These are phyloP conservation scores for Penicillium rolfsii DNA, from an alignment of 2,329 filamentous ascomycete species.

Conservation along the genomic window DNA sequence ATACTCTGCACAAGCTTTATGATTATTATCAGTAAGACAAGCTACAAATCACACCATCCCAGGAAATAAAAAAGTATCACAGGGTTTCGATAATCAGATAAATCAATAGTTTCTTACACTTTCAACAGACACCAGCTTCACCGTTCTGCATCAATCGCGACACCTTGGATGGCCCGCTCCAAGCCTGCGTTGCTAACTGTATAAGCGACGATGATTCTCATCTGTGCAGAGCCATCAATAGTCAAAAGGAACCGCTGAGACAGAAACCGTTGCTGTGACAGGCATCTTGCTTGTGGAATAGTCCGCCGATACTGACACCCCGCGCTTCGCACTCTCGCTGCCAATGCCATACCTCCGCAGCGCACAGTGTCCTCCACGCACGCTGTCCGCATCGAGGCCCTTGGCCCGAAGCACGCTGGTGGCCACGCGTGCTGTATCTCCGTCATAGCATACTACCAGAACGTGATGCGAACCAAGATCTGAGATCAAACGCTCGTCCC, in stretches of 20 bases:
- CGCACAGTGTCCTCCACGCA: slow-evolving; percentile 48
- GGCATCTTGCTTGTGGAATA: slow-evolving; percentile 10
- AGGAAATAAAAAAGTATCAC: background rate
- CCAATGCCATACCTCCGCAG: slow-evolving; percentile 34
- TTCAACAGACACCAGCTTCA: background rate
- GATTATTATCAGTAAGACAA: too few relatives aligned
- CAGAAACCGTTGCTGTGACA: slow-evolving; percentile 21
- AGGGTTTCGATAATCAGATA: background rate
- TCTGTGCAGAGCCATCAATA: slow-evolving; percentile 10
- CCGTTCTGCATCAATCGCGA: slow-evolving; percentile 20
- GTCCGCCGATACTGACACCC: background rate
- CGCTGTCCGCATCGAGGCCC: slow-evolving; percentile 52
- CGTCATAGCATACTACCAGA: slow-evolving; percentile 58
- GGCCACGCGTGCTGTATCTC: slow-evolving; percentile 58
- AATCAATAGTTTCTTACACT: background rate
- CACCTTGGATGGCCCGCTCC: slow-evolving; percentile 16
- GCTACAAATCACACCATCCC: too few relatives aligned
- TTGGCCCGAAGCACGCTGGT: slow-evolving; percentile 58
- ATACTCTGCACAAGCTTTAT: too few relatives aligned
- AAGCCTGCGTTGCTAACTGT: slow-evolving; percentile 19
- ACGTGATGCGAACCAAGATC: slow-evolving; percentile 41
- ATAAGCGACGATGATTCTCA: background rate
- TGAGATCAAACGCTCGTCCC: slow-evolving; percentile 22
- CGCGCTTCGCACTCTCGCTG: slow-evolving; percentile 14
- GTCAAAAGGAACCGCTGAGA: slow-evolving; percentile 26